These are phyloP conservation scores for Fusarium concolor DNA, from an alignment of 2,329 filamentous ascomycete genomes.

Conservation along the genomic window DNA sequence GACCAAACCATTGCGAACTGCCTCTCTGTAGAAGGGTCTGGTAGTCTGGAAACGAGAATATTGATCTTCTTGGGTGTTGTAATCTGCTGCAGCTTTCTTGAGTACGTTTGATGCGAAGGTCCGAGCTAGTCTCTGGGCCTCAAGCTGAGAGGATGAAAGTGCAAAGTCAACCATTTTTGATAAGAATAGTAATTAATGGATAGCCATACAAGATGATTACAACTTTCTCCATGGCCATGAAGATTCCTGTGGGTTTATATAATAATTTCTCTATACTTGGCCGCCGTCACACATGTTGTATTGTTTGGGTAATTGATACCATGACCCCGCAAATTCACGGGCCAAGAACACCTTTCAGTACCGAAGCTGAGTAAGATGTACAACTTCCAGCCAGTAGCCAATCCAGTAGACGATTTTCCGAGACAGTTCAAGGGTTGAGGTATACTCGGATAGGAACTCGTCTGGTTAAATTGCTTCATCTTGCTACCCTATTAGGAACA, in stretches of 20 bases:
- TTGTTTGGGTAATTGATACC: background rate
- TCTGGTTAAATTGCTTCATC: too few species aligned
- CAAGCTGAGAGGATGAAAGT: background rate
- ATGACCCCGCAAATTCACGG: background rate
- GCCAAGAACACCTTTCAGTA: too few species aligned
- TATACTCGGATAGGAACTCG: too few species aligned
- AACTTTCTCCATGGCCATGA: accelerated
- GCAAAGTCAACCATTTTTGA: background rate
- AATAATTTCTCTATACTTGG: background rate
- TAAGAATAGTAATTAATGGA: background rate
- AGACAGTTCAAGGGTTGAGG: too few species aligned
- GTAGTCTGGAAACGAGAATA: background rate
- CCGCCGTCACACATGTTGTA: background rate
- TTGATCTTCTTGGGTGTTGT: background rate
- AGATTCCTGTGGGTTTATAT: background rate
- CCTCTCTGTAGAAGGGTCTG: background rate
- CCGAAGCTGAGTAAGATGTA: too few species aligned
- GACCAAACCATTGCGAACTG: background rate
- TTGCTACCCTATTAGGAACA: too few species aligned
- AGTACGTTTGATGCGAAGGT: background rate
- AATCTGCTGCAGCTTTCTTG: background rate
- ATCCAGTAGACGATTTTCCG: too few species aligned
- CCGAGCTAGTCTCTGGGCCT: background rate
- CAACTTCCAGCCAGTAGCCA: too few species aligned
- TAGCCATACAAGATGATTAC: background rate